Evolutionary conservation across 495 filamentous ascomycete genomes (phyloP).

Genomic region (Xylaria curta): DNA sequence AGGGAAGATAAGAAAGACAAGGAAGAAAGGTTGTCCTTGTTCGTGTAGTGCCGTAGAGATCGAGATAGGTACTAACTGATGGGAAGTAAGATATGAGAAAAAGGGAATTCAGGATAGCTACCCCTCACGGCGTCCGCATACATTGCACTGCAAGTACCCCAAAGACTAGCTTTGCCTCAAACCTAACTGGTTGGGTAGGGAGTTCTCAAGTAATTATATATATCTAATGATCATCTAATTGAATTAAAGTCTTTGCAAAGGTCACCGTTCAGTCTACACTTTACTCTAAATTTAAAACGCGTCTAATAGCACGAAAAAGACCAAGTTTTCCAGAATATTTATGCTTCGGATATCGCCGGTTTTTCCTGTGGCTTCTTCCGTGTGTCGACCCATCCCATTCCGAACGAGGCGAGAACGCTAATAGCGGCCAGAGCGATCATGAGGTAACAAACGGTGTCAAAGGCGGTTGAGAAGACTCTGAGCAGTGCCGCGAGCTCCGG

Average conservation of each 20-base stretch:
- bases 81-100: too few relatives aligned
- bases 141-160: background rate
- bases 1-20: too few relatives aligned
- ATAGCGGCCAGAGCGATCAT: conserved; percentile 38
- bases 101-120: too few relatives aligned
- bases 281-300: background rate
- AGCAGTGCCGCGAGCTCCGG: conserved; percentile 43
- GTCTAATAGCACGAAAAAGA: background rate
- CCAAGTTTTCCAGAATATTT: background rate
- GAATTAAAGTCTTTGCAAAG: background rate
- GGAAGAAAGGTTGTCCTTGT: too few relatives aligned
- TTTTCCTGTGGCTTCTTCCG: conserved; percentile 37
- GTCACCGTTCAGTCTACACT: background rate
- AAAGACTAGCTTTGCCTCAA: background rate
- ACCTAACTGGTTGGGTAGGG: background rate
- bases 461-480: conserved; percentile 49
- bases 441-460: conserved; percentile 53
- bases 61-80: too few relatives aligned
- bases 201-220: background rate
- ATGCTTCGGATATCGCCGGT: conserved; percentile 10
- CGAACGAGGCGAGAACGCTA: conserved; percentile 47
- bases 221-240: background rate
- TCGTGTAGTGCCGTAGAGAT: too few relatives aligned
- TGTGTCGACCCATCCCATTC: conserved; percentile 62
- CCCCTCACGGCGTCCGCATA: too few relatives aligned